Conservation (phyloP, 208 protist species). For the Trypanosoma avium region DNA sequence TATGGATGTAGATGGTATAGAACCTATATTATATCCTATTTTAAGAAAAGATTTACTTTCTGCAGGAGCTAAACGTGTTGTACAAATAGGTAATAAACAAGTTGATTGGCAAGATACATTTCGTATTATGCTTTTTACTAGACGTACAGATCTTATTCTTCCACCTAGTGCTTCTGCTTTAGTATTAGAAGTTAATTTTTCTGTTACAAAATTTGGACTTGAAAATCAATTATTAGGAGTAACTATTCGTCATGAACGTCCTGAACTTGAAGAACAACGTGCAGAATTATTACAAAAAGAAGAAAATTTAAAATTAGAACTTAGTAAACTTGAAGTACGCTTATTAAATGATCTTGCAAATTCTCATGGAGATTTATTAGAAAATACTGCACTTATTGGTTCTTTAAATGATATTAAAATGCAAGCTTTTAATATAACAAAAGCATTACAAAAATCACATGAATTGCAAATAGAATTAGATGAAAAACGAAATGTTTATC, state of each 20-base stretch:
- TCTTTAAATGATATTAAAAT: constrained; percentile 95
- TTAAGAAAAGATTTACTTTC: constrained; percentile 93
- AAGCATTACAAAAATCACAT: constrained; percentile 82
- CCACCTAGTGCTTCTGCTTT: constrained; percentile 87
- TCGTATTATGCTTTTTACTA: constrained; percentile 93
- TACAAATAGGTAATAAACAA: constrained; percentile 96
- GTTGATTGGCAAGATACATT: constrained; percentile 97
- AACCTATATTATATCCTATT: constrained; percentile 94
- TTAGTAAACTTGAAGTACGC: constrained; percentile 91
- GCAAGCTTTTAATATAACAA: constrained; percentile 81
- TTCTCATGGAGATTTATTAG: constrained; percentile 93
- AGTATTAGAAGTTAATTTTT: constrained; percentile 96
- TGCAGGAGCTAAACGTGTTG: constrained; percentile 87
- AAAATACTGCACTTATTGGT: constrained; percentile 93
- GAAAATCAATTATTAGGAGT: constrained; percentile 95
- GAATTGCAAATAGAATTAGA: constrained; percentile 91
- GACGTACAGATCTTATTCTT: constrained; percentile 87
- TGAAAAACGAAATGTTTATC: constrained; percentile 94
- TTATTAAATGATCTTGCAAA: constrained; percentile 93
- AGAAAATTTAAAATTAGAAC: constrained; percentile 94
- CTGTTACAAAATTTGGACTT: constrained; percentile 94
- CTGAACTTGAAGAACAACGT: constrained; percentile 95
- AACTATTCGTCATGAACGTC: constrained; percentile 95
- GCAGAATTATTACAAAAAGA: constrained; percentile 94
- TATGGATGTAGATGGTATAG: constrained; percentile 93